Conservation (phyloP, 176 grass and related monocot species). For the Triticum turgidum region DNA sequence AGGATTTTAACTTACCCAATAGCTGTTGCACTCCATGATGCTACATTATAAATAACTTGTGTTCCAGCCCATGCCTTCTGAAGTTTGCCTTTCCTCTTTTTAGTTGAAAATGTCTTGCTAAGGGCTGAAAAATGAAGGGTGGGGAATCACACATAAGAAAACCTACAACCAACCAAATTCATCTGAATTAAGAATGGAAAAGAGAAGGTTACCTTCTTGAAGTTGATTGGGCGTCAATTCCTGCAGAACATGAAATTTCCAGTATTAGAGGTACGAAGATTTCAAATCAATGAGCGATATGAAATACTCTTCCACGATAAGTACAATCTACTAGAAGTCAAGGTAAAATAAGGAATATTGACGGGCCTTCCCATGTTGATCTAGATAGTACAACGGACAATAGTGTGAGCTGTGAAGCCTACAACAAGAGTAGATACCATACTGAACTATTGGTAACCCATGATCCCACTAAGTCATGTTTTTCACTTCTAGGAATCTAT, state of each 20-base stretch:
- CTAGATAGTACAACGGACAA: background rate
- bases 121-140: slow-evolving; percentile 45
- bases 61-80: slow-evolving; percentile 93
- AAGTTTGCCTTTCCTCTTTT: slow-evolving; percentile 83
- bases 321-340: background rate
- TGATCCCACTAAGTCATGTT: background rate
- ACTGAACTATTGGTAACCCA: background rate
- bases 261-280: slow-evolving; percentile 13
- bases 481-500: background rate
- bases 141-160: background rate
- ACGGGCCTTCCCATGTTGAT: background rate
- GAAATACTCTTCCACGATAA: background rate
- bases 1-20: slow-evolving; percentile 55
- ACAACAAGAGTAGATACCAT: background rate
- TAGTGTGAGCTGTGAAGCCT: background rate
- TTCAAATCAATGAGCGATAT: slow-evolving; percentile 1
- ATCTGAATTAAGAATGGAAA: slow-evolving; percentile 21
- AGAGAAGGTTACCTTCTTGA: slow-evolving; percentile 60
- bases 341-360: background rate
- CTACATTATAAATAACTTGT: slow-evolving; percentile 86
- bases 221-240: slow-evolving; percentile 92
- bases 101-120: slow-evolving; percentile 82
- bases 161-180: background rate
- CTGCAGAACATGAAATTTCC: slow-evolving; percentile 52
- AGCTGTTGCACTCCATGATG: slow-evolving; percentile 91